A percentile compares a stretch with the other conserved stretches of the same genome.
phyloP scores from a whole-genome alignment of 768 basidiomycete species.

The Jaapia argillacea region DNA sequence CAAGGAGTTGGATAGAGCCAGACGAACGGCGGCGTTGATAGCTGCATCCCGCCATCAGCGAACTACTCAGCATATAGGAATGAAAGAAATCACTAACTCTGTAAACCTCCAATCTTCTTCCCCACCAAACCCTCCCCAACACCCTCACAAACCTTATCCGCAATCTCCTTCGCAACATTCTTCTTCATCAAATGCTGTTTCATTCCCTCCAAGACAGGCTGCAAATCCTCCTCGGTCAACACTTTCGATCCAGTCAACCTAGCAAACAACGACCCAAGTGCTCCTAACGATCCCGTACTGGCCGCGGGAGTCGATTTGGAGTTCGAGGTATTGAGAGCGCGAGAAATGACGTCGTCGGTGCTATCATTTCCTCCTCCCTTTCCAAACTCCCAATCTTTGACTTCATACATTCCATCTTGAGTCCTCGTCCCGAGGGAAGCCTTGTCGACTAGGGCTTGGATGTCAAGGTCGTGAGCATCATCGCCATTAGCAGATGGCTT shows the following conservation, averaged over 20 bases:
- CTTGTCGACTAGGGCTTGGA: constrained; percentile 56
- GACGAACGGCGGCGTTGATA: constrained; percentile 74
- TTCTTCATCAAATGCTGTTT: constrained; percentile 98
- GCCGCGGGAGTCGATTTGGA: constrained; percentile 16
- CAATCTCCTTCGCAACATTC: constrained; percentile 94
- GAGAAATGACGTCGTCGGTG: constrained; percentile 45
- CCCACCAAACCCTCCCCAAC: constrained; percentile 88
- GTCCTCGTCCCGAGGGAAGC: constrained; percentile 70
- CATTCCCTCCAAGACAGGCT: constrained; percentile 87
- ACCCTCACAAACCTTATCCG: constrained; percentile 89
- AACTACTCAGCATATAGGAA: constrained; percentile 3
- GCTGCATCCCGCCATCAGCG: constrained; percentile 32
- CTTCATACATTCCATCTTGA: constrained; percentile 62
- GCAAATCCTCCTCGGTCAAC: constrained; percentile 72
- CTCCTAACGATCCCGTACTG: constrained; percentile 40
- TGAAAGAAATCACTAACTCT: constrained; percentile 43
- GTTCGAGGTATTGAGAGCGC: constrained; percentile 39
- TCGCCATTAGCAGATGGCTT: constrained; percentile 29
- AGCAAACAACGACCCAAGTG: constrained; percentile 73
- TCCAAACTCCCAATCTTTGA: constrained; percentile 78
- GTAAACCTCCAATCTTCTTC: constrained; percentile 84
- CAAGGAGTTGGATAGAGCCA: constrained; percentile 75
- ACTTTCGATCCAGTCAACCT: constrained; percentile 80
- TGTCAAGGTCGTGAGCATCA: constrained; percentile 26
- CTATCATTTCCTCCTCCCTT: constrained; percentile 26